Percentiles rank a stretch among this genome's conserved stretches.
Conservation (phyloP, 768 basidiomycete genomes). For the Termitomyces eurrhizus region DNA sequence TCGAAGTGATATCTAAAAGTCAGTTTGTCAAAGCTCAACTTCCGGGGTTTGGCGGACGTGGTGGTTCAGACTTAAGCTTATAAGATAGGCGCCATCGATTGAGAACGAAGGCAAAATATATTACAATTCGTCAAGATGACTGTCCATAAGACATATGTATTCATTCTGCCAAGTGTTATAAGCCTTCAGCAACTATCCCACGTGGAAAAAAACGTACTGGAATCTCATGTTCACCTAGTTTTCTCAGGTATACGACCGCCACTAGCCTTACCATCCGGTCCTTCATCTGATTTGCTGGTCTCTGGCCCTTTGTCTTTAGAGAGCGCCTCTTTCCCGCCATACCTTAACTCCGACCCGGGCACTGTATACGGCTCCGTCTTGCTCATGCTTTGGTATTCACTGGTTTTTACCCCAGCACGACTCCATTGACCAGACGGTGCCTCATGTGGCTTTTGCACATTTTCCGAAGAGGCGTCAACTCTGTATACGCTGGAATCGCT, state of each 20-base stretch:
- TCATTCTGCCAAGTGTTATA: neutral
- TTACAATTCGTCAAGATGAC: neutral
- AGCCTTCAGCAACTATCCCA: neutral
- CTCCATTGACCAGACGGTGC: constrained; percentile 45
- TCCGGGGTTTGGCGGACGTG: neutral
- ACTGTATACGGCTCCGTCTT: constrained; percentile 29
- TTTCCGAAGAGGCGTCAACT: constrained; percentile 42
- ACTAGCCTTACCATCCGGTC: constrained; percentile 34
- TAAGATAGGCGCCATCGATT: neutral
- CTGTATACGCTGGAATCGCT: constrained; percentile 36
- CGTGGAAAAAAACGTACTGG: neutral
- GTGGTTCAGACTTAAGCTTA: neutral
- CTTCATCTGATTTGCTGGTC: constrained; percentile 28
- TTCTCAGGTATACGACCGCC: constrained; percentile 31
- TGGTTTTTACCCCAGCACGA: constrained; percentile 33
- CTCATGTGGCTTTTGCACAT: constrained; percentile 45
- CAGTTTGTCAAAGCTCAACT: neutral
- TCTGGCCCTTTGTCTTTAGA: constrained; percentile 30
- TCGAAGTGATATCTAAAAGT: neutral
- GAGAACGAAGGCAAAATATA: neutral
- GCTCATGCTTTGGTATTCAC: constrained; percentile 28
- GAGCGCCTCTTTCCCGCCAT: constrained; percentile 24
- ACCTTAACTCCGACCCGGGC: constrained; percentile 25
- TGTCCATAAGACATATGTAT: neutral
- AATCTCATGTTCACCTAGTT: neutral